Percentiles rank a stretch among this genome's conserved stretches.
phyloP scores from a whole-genome alignment of 345 rosid species.

The Salix suchowensis region DNA sequence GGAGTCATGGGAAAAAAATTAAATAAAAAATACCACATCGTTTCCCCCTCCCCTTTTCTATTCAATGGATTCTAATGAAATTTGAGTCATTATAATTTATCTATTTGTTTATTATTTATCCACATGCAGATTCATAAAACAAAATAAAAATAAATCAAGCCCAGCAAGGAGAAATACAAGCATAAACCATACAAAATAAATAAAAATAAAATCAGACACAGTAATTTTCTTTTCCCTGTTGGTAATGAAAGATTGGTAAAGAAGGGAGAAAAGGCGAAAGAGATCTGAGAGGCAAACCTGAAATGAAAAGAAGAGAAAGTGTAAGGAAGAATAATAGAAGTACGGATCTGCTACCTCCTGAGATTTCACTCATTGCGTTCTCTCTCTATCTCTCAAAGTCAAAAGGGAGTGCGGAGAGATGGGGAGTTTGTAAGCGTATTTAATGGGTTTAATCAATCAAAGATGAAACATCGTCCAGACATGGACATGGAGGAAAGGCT shows the following conservation, averaged over 20 bases:
- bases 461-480: not conserved
- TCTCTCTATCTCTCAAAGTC: conserved; percentile 16
- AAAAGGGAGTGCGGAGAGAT: not conserved
- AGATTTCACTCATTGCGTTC: conserved; percentile 29
- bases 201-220: too few relatives aligned
- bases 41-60: not conserved
- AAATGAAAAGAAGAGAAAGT: conserved; percentile 40
- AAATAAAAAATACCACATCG: too few relatives aligned
- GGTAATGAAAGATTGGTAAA: not conserved
- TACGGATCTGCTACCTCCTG: conserved; percentile 20
- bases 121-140: too few relatives aligned
- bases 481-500: not conserved
- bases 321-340: conserved; percentile 36
- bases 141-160: not conserved
- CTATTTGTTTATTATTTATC: not conserved
- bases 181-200: not conserved
- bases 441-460: too few relatives aligned
- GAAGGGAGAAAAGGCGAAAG: not conserved
- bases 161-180: not conserved
- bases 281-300: conserved; percentile 54
- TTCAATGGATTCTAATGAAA: not conserved
- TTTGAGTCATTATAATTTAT: not conserved
- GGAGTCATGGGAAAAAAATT: not conserved
- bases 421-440: too few relatives aligned
- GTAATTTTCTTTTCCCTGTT: not conserved